A percentile compares a stretch with the other conserved stretches of the same genome.
These are phyloP conservation scores for Hortaea werneckii DNA, from an alignment of 2,329 filamentous ascomycete species.

Conservation along the genomic window DNA sequence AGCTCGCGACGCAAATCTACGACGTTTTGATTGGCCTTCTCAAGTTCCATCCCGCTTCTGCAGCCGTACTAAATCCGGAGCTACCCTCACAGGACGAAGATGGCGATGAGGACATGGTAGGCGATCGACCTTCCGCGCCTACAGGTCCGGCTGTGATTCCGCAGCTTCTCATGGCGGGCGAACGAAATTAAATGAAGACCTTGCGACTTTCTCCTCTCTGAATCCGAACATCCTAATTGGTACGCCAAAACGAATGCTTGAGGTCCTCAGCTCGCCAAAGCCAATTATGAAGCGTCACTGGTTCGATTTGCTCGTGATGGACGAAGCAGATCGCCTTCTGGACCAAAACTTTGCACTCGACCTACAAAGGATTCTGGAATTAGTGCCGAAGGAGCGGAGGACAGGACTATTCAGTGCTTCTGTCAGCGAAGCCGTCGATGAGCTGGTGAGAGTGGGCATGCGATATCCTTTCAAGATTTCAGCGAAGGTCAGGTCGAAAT, in stretches of 20 bases:
- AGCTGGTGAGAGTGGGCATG: constrained; percentile 83
- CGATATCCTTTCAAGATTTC: constrained; percentile 91
- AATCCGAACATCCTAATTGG: constrained; percentile 84
- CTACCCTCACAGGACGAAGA: constrained; percentile 23
- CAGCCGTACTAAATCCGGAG: constrained; percentile 51
- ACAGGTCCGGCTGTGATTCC: constrained; percentile 54
- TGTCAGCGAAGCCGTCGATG: constrained; percentile 88
- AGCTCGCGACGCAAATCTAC: constrained; percentile 85
- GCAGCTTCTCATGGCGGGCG: constrained; percentile 81
- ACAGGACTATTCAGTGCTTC: constrained; percentile 92
- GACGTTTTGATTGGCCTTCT: constrained; percentile 67
- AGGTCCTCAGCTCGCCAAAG: constrained; percentile 68
- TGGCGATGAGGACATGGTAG: constrained; percentile 32
- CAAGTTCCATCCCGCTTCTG: constrained; percentile 72
- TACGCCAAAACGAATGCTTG: constrained; percentile 80
- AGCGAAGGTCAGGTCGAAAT: constrained; percentile 74
- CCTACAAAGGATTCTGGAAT: constrained; percentile 70
- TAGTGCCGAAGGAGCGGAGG: constrained; percentile 82
- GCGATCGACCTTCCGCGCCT: constrained; percentile 26
- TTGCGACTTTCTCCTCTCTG: constrained; percentile 71
- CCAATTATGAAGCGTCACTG: constrained; percentile 23
- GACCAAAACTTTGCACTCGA: constrained; percentile 93
- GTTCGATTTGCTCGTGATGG: constrained; percentile 85
- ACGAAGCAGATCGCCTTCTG: constrained; percentile 86
- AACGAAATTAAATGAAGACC: constrained; percentile 72